Evolutionary conservation across 352 stramenopile genomes (phyloP), one percentile per base, ranked within the genome.

Genomic region (Thalassiosira livingstoniorum): DNA sequence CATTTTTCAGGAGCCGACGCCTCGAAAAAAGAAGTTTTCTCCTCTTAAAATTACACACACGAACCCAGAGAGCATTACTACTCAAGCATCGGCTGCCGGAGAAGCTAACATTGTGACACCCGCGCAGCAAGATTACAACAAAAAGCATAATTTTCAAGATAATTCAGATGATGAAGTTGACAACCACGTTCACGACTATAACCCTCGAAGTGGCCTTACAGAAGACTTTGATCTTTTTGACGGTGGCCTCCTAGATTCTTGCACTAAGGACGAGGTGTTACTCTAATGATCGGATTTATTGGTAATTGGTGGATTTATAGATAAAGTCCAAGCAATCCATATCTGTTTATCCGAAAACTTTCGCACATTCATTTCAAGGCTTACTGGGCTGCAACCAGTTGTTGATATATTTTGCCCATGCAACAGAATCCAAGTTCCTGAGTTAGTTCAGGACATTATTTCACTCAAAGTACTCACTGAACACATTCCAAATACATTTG

Each of bases 221-320:
- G 39, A 78, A n/a, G 76, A 83, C 39, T 83, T 83, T 39, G 76
- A 83, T 78, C 62, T 83, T 42, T 83, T 83, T 63, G 68, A 83
- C 42, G 76, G 76, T 31, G 61, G 69, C 23, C 34, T 83, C 58
- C 61, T 83, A 27, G 78, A 37, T 31, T 60, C 66, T 32, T 53
- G 29, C 29, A 57, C 53, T 27, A 15, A 63, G 23, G 75, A 83
- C 58, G 60, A 78, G 47, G 63, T 83, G 21, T 78, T 83, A 32
- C n/a, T n/a, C n/a, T n/a, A n/a, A n/a, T n/a, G n/a, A n/a, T n/a
- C n/a, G n/a, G n/a, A n/a, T n/a, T n/a, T n/a, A n/a, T n/a, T n/a
- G n/a, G n/a, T n/a, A n/a, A n/a, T n/a, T n/a, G n/a, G n/a, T n/a
- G n/a, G n/a, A n/a, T n/a, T n/a, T n/a, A n/a, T n/a, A n/a, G n/a